Percentiles rank a stretch among this genome's conserved stretches.
Evolutionary conservation across 345 rosid genomes (phyloP).

Genomic region (Gynandropsis gynandra): DNA sequence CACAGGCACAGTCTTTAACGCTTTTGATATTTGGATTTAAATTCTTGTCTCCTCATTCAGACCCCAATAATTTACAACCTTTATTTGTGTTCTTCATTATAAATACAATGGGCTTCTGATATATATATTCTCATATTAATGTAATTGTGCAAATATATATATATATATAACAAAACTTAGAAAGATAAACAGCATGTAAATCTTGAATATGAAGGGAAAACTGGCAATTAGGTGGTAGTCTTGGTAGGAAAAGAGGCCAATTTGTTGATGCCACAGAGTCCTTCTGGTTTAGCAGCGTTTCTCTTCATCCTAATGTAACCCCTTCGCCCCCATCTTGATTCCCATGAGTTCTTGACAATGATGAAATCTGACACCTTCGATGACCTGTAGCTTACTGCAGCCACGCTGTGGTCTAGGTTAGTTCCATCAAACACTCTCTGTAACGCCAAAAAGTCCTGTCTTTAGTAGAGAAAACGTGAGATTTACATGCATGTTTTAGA

Average conservation of each 20-base stretch:
- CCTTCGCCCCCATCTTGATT: constrained; percentile 70
- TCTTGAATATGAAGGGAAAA: too few species aligned
- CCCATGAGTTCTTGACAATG: constrained; percentile 90
- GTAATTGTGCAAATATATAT: too few species aligned
- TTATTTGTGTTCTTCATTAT: constrained; percentile 5
- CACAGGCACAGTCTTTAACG: too few species aligned
- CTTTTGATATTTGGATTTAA: constrained; percentile 21
- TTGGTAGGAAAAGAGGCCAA: constrained; percentile 85
- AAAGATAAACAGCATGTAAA: too few species aligned
- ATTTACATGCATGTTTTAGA: constrained; percentile 14
- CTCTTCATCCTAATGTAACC: constrained; percentile 77
- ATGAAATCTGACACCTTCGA: constrained; percentile 51
- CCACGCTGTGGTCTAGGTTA: constrained; percentile 63
- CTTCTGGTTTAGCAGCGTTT: constrained; percentile 68
- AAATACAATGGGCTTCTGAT: background rate
- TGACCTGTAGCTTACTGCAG: constrained; percentile 81
- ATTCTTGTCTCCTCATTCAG: constrained; percentile 18
- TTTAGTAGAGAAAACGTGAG: too few species aligned
- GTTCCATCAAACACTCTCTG: constrained; percentile 76
- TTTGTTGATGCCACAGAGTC: constrained; percentile 75
- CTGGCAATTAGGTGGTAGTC: constrained; percentile 6
- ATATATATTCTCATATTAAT: too few species aligned
- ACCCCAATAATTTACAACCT: constrained; percentile 13
- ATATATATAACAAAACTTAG: too few species aligned
- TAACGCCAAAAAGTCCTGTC: constrained; percentile 12